These are phyloP conservation scores for Aspergillus spinulosporus DNA, from an alignment of 2,329 filamentous ascomycete species.

Conservation along the genomic window DNA sequence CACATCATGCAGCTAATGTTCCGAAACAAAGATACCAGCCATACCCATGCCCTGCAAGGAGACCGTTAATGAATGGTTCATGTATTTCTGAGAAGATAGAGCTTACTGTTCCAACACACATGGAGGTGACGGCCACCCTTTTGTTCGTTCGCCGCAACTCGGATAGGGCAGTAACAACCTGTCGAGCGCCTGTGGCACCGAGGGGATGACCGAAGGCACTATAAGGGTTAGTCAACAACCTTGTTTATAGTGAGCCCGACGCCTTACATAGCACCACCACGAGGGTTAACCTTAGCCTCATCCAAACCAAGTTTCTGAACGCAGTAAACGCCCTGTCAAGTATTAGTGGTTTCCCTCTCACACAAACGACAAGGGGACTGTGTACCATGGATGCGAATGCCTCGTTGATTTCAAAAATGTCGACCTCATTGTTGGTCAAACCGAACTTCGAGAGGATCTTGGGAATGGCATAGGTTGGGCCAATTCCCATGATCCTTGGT, in stretches of 20 bases:
- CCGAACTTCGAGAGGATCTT: slow-evolving; percentile 81
- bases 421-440: slow-evolving; percentile 53
- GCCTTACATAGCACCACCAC: slow-evolving; percentile 76
- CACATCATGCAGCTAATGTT: slow-evolving; percentile 55
- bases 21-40: slow-evolving; percentile 90
- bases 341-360: slow-evolving; percentile 6
- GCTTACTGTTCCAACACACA: slow-evolving; percentile 85
- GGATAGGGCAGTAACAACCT: slow-evolving; percentile 84
- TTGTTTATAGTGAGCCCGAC: neutral
- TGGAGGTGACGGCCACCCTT: slow-evolving; percentile 82
- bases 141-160: slow-evolving; percentile 78
- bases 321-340: slow-evolving; percentile 78
- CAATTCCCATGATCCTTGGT: slow-evolving; percentile 89
- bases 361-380: neutral
- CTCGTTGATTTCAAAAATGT: slow-evolving; percentile 66
- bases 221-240: slow-evolving; percentile 16
- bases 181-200: slow-evolving; percentile 85
- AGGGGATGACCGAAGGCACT: slow-evolving; percentile 85
- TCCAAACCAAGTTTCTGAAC: slow-evolving; percentile 79
- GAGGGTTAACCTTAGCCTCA: slow-evolving; percentile 84
- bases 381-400: slow-evolving; percentile 71
- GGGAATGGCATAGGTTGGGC: slow-evolving; percentile 88
- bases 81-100: slow-evolving; percentile 32
- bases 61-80: neutral
- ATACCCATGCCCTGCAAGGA: slow-evolving; percentile 61